Evolutionary conservation across 805 yeast genomes (phyloP), one percentile per base, ranked within the genome.

Genomic region (Torulaspora quercuum): DNA sequence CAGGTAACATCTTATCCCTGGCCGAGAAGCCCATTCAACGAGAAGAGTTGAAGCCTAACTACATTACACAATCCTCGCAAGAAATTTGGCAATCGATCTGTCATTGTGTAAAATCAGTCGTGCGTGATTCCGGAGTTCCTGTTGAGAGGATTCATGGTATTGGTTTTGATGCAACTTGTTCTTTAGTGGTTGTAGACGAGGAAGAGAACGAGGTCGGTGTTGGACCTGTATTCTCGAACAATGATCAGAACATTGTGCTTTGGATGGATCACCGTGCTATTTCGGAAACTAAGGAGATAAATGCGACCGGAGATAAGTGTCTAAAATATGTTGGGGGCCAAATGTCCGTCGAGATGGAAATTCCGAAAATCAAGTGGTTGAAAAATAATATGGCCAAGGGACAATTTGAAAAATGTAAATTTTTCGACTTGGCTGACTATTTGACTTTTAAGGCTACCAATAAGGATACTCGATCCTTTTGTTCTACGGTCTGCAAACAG

Each of bases 191-290:
- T 1, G 68, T 89, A 23, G 72, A 78, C 43, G 57, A 67, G 4
- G 68, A 73, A 29, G 84, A 82, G 49, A 59, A 68, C 31, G 95
- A 95, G 3, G 72, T 86, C 28, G 86, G 82, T 2, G 97, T 88
- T 10, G 98, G 98, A 7, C 97, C 98, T 1, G 85, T 89, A 57
- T 90, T 86, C 59, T 46, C 63, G 21, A 79, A 86, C 52, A 49
- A 67, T 30, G 73, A 73, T 44, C 95, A 89, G 57, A 88, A 92
- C 62, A 81, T 92, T 52, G 78, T 92, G 35, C 65, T 92, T 45
- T 92, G 98, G 98, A 90, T 92, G 97, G 98, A 92, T 66, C 98
- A 92, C 63, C 75, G 98, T 46, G 97, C 97, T 0, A 80, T 72
- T 10, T 67, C 69, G 6, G 96, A 90, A 58, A 88, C 96, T 9